Conservation (phyloP, 2,329 filamentous ascomycete genomes). For the Clonostachys byssicola region DNA sequence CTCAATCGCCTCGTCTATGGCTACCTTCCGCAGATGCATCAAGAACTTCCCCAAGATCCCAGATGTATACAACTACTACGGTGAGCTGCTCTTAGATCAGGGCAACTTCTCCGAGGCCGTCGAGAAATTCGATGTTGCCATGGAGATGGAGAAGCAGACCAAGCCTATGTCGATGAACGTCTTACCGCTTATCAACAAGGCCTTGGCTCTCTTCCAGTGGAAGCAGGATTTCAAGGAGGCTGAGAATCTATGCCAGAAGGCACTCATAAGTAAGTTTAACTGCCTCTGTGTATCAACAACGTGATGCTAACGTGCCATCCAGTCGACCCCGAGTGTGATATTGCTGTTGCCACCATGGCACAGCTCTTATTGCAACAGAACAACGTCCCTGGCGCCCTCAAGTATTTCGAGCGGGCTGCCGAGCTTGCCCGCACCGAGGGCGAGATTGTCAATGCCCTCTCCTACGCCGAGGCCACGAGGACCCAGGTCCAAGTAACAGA, state of each 20-base stretch:
- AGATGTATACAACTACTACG: slow-evolving; percentile 99
- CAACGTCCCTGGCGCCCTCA: slow-evolving; percentile 90
- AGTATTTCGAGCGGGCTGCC: slow-evolving; percentile 94
- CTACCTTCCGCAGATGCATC: slow-evolving; percentile 93
- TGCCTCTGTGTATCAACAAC: slow-evolving; percentile 2
- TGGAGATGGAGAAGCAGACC: slow-evolving; percentile 94
- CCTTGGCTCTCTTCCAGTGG: slow-evolving; percentile 94
- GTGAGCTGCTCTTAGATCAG: slow-evolving; percentile 93
- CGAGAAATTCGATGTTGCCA: slow-evolving; percentile 97
- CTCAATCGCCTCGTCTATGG: slow-evolving; percentile 95
- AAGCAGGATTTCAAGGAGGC: slow-evolving; percentile 95
- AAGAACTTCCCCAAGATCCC: slow-evolving; percentile 98
- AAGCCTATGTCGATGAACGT: slow-evolving; percentile 98
- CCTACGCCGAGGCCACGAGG: slow-evolving; percentile 93
- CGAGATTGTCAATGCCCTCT: slow-evolving; percentile 93
- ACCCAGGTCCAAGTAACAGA: slow-evolving; percentile 92
- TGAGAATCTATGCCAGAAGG: slow-evolving; percentile 95
- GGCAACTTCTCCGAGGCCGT: slow-evolving; percentile 93
- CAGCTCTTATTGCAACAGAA: slow-evolving; percentile 96
- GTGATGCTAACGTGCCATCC: slow-evolving; percentile 27
- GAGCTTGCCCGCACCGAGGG: slow-evolving; percentile 92
- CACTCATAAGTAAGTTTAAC: slow-evolving; percentile 76
- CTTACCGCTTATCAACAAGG: slow-evolving; percentile 96
- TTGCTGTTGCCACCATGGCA: slow-evolving; percentile 97
- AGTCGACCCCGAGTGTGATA: slow-evolving; percentile 99